Evolutionary conservation across 2,329 filamentous ascomycete genomes (phyloP), one percentile per base, ranked within the genome.

Genomic region (Graphilbum ipis-grandicollis): DNA sequence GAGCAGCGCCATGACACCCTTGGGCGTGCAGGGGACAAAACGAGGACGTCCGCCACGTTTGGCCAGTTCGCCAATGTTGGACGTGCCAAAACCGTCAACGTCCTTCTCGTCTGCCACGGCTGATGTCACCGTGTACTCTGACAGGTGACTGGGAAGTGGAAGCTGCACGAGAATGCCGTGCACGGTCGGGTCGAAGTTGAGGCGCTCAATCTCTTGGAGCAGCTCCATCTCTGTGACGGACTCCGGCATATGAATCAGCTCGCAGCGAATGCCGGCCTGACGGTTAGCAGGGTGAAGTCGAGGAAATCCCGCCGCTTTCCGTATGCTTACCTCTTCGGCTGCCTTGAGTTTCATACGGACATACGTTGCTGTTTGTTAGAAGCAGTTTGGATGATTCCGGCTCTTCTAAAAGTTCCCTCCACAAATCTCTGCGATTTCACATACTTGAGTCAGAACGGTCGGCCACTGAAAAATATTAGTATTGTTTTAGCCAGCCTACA

Each of bases 331-430:
- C 70, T 96, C 90, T 56, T 82, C 67, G 40, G 90, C 90, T 46
- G 90, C 90, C 70, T 94, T 98, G 52, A 94, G 65, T 66, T 98
- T 98, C 90, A 98, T 98, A 62, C 86, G 86, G 60, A 98, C 88
- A 80, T 98, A 98, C 36, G 88, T 96, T 52, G 78, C 81, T 88
- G 51, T 46, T 25, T 8, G 12, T 8, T 25, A 25, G 23, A 12
- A 25, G 12, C 23, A 25, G 23, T 25, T n/a, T n/a, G n/a, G n/a
- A n/a, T n/a, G n/a, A n/a, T n/a, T n/a, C n/a, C n/a, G n/a, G n/a
- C n/a, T n/a, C n/a, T n/a, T n/a, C n/a, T n/a, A n/a, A n/a, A n/a
- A n/a, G n/a, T n/a, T n/a, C n/a, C n/a, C n/a, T n/a, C n/a, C n/a
- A n/a, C n/a, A 12, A 25, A 25, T 12, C 7, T 8, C 8, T 13